Conservation (phyloP, 345 rosid genomes). For the Dovyalis caffra region DNA sequence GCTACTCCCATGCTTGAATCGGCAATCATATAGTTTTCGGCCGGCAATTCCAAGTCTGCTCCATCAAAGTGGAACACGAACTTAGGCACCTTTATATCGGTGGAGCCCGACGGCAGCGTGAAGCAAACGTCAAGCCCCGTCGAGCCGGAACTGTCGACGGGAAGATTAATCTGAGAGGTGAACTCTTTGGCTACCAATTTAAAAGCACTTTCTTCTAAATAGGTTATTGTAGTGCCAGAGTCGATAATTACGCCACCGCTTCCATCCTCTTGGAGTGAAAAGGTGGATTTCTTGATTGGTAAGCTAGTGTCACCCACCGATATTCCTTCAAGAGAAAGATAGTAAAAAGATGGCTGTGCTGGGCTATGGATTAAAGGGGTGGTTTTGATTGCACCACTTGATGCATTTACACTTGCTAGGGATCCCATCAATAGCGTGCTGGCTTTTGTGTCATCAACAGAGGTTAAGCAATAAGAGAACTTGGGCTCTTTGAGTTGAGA, state of each 20-base stretch:
- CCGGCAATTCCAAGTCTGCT: constrained; percentile 73
- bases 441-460: constrained; percentile 50
- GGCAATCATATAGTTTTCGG: constrained; percentile 74
- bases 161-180: constrained; percentile 43
- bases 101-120: constrained; percentile 38
- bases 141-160: constrained; percentile 47
- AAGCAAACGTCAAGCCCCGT: constrained; percentile 89
- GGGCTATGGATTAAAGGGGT: constrained; percentile 62
- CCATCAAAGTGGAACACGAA: constrained; percentile 71
- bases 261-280: constrained; percentile 65
- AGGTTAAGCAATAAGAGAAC: constrained; percentile 79
- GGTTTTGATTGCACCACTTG: constrained; percentile 31
- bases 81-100: constrained; percentile 55
- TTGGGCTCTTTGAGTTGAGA: constrained; percentile 72
- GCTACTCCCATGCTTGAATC: constrained; percentile 55
- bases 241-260: constrained; percentile 87
- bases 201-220: constrained; percentile 58
- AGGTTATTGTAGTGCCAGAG: constrained; percentile 88
- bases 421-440: constrained; percentile 75
- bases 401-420: constrained; percentile 28
- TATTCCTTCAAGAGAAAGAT: constrained; percentile 80
- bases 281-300: constrained; percentile 61
- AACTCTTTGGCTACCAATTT: constrained; percentile 52
- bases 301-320: constrained; percentile 66
- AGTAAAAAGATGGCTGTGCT: constrained; percentile 77